Evolutionary conservation across 441 rosid species (phyloP).

Genomic region (Syzygium malaccense): DNA sequence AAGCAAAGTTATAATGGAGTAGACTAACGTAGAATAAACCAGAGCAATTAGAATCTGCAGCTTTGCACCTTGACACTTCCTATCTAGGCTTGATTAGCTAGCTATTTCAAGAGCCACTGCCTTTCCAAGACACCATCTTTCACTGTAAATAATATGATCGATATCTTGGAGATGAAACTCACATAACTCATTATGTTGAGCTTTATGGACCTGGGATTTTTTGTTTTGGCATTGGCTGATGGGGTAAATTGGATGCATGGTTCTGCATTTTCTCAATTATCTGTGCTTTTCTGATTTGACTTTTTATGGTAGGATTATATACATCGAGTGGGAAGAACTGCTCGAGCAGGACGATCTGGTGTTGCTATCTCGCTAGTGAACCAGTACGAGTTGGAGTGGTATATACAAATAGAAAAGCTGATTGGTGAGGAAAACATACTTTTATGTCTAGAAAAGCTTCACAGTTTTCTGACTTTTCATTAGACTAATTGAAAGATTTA

Average conservation of each 20-base stretch:
- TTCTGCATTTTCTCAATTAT: neutral
- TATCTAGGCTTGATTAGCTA: neutral
- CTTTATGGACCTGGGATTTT: neutral
- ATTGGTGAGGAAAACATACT: conserved; percentile 40
- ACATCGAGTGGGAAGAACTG: conserved; percentile 98
- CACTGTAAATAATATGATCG: neutral
- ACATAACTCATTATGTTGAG: neutral
- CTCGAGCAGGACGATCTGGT: conserved; percentile 98
- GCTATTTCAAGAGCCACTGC: neutral
- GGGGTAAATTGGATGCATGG: neutral
- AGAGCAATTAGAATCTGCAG: neutral
- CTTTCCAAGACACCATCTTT: neutral
- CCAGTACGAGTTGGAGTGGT: conserved; percentile 96
- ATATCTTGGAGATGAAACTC: neutral
- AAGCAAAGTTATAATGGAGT: neutral
- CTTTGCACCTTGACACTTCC: neutral
- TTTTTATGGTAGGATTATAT: conserved; percentile 62
- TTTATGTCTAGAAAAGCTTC: neutral
- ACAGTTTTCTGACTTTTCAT: neutral
- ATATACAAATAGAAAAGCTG: conserved; percentile 82
- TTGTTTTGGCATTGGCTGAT: neutral
- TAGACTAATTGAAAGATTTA: neutral
- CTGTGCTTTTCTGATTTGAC: neutral
- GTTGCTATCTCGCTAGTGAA: conserved; percentile 86
- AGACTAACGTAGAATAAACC: neutral